A percentile compares a stretch with the other conserved stretches of the same genome.
Conservation (phyloP, 1,284 basidiomycete genomes). For the Clitocybe nebularis region DNA sequence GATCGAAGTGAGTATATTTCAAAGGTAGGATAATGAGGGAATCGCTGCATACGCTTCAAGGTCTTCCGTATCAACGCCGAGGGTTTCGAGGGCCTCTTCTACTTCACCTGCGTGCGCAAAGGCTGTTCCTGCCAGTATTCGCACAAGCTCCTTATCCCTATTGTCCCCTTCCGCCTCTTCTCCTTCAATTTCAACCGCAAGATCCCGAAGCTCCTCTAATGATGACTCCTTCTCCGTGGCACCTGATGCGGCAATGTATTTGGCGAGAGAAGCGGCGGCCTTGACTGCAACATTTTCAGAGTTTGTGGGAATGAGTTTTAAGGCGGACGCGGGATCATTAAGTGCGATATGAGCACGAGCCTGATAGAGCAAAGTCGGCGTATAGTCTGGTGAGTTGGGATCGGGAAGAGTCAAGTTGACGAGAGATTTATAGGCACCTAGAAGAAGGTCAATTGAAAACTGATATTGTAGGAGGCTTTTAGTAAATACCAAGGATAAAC, state of each 20-base stretch:
- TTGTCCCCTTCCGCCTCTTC: conserved; percentile 64
- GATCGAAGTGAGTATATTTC: conserved; percentile 12
- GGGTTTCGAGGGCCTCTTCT: conserved; percentile 88
- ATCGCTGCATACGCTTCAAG: conserved; percentile 73
- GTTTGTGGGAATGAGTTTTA: conserved; percentile 53
- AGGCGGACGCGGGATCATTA: conserved; percentile 51
- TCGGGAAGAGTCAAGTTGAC: conserved; percentile 54
- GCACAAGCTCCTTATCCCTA: conserved; percentile 66
- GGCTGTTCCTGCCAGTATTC: conserved; percentile 78
- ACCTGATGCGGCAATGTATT: conserved; percentile 51
- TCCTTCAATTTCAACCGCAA: conserved; percentile 82
- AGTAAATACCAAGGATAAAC: conserved; percentile 67
- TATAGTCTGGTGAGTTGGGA: conserved; percentile 59
- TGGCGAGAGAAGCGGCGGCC: conserved; percentile 70
- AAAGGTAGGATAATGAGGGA: conserved; percentile 4
- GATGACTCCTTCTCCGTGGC: conserved; percentile 51
- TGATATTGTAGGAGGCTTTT: background rate
- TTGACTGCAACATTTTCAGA: conserved; percentile 66
- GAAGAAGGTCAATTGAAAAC: conserved; percentile 3
- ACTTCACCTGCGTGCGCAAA: conserved; percentile 81
- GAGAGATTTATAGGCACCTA: conserved; percentile 68
- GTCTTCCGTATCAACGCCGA: conserved; percentile 72
- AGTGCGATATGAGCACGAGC: conserved; percentile 82
- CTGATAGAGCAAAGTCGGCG: conserved; percentile 71
- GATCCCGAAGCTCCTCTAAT: conserved; percentile 80